A percentile compares a stretch with the other conserved stretches of the same genome.
Evolutionary conservation across 2,329 filamentous ascomycete genomes (phyloP).

Genomic region (Niveomyces coronatus): DNA sequence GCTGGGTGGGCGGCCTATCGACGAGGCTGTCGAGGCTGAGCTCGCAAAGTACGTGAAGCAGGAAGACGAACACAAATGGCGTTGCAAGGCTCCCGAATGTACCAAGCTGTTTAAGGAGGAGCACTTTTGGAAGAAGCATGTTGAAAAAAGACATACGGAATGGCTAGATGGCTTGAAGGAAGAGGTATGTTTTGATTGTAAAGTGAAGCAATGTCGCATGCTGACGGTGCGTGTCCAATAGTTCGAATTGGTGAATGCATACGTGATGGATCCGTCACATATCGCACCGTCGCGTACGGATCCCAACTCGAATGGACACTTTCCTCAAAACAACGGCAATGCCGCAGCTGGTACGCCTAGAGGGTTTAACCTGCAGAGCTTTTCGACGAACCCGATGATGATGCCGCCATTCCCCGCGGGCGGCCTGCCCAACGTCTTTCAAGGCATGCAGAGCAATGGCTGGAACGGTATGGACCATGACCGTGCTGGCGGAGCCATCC

Average conservation of each 20-base stretch:
- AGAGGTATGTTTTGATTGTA: slow-evolving; percentile 59
- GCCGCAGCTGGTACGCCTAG: slow-evolving; percentile 75
- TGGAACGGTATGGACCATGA: slow-evolving; percentile 45
- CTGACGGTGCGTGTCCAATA: slow-evolving; percentile 25
- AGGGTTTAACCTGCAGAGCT: slow-evolving; percentile 77
- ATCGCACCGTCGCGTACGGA: slow-evolving; percentile 90
- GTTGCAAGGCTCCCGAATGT: slow-evolving; percentile 93
- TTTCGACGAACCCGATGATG: slow-evolving; percentile 49
- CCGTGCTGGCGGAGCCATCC: slow-evolving; percentile 56
- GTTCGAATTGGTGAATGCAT: slow-evolving; percentile 86
- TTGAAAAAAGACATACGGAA: slow-evolving; percentile 88
- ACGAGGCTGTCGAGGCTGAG: slow-evolving; percentile 82
- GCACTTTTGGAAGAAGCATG: slow-evolving; percentile 94
- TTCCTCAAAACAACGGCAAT: slow-evolving; percentile 70
- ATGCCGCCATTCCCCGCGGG: slow-evolving; percentile 49
- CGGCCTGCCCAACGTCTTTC: slow-evolving; percentile 46
- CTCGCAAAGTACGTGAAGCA: slow-evolving; percentile 84
- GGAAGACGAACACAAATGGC: slow-evolving; percentile 93
- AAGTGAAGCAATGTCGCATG: background rate
- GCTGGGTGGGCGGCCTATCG: slow-evolving; percentile 75
- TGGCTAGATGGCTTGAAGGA: slow-evolving; percentile 73
- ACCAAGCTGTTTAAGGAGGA: slow-evolving; percentile 96
- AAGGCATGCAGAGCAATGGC: slow-evolving; percentile 35
- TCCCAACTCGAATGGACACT: slow-evolving; percentile 91
- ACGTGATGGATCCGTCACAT: slow-evolving; percentile 87